Evolutionary conservation across 2,329 filamentous ascomycete species (phyloP).

Genomic region (Neonectria magnoliae): DNA sequence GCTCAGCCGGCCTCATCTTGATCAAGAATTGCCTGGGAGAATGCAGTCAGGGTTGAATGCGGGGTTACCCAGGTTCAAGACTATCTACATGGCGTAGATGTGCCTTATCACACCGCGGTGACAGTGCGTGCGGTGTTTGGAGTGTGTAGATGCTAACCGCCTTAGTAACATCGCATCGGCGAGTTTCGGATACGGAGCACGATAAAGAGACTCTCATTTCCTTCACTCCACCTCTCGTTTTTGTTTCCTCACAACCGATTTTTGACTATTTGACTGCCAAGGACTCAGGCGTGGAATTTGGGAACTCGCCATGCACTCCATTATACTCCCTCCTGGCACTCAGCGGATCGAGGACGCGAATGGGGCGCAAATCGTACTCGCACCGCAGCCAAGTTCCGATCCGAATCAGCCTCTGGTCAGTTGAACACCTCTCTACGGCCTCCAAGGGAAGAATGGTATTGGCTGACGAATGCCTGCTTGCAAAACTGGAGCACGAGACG

Average conservation of each 20-base stretch:
- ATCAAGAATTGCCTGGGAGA: too few species aligned
- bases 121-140: not conserved
- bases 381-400: constrained; percentile 31
- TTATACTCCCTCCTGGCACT: constrained; percentile 27
- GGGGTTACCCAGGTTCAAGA: not conserved
- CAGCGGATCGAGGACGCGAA: constrained; percentile 28
- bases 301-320: not conserved
- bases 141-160: not conserved
- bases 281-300: too few species aligned
- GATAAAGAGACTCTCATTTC: not conserved
- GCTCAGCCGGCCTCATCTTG: too few species aligned
- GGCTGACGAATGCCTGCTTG: not conserved
- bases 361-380: constrained; percentile 27
- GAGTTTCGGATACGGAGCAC: not conserved
- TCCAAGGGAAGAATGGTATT: not conserved
- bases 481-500: constrained; percentile 32
- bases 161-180: not conserved
- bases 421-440: too few species aligned
- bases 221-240: too few species aligned
- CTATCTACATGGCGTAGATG: not conserved
- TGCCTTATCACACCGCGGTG: not conserved
- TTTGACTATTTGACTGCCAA: not conserved
- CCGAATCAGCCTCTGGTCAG: constrained; percentile 33
- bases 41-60: not conserved
- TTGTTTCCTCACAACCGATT: not conserved